Evolutionary conservation across 768 basidiomycete genomes (phyloP), one percentile per base, ranked within the genome.

Genomic region (Rickenella mellea): DNA sequence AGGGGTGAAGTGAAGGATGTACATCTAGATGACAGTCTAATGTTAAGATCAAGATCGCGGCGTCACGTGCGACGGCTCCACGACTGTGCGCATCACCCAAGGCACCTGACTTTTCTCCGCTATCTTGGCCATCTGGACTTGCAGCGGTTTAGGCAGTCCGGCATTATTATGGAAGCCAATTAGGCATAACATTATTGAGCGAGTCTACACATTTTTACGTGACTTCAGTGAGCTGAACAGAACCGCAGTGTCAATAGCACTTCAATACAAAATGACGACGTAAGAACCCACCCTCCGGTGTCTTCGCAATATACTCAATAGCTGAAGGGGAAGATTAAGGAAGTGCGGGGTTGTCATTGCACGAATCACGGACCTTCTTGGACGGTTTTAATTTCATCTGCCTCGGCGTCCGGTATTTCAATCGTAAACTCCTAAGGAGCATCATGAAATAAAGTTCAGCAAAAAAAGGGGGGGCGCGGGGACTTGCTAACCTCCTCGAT

Each of bases 391-490:
- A 98, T 97, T 54, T 80, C 81, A 61, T 97, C 94, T 8, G 93
- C 94, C 62, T 99, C 96, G 27, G 76, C 81, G 56, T 99, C 96
- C 12, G 96, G 94, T 55, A 99, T 99, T 65, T 98, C 96, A 58
- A 99, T 93, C 22, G 77, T 73, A 60, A 99, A 99, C 57, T 98
- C 96, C 90, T 98, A 53, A 27, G 14, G 42, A 25, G 24, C 20
- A 19, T 17, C 9, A 15, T 25, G n/a, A 30, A 15, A 28, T 15
- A 22, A 27, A 12, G 14, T 26, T 43, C 10, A 41, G 7, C 22
- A n/a, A 20, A 14, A 22, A 36, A 2, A 22, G 22, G 27, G 22
- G 45, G 15, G 15, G 28, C 8, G 20, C 35, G 15, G 4, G 29
- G 39, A 26, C 9, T 6, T 5, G 33, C 58, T 33, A 51, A 79